Conservation (phyloP, 257 asterid species). For the Osmanthus fragrans region DNA sequence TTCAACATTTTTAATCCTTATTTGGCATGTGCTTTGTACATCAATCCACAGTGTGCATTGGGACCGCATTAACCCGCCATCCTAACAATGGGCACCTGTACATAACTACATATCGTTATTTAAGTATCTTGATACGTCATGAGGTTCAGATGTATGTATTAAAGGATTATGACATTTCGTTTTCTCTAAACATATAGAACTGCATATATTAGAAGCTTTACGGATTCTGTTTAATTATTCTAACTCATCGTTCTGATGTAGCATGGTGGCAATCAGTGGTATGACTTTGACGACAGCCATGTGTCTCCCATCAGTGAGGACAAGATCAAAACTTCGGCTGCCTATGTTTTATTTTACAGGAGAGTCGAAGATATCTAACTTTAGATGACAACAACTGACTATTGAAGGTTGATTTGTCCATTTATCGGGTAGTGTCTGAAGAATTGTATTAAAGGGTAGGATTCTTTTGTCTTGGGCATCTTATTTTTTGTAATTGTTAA, state of each 20-base stretch:
- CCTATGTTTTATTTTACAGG: slow-evolving; percentile 84
- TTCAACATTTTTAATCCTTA: neutral
- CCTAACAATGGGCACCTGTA: neutral
- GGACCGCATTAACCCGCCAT: neutral
- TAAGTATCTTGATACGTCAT: neutral
- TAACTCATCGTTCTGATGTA: slow-evolving; percentile 35
- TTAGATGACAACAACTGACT: slow-evolving; percentile 35
- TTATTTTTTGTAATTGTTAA: slow-evolving; percentile 28
- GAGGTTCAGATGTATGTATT: neutral
- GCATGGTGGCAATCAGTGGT: slow-evolving; percentile 89
- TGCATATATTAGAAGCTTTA: neutral
- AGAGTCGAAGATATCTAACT: slow-evolving; percentile 60
- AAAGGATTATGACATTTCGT: neutral
- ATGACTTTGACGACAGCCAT: slow-evolving; percentile 81
- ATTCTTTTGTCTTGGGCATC: slow-evolving; percentile 49
- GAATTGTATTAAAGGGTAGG: slow-evolving; percentile 24
- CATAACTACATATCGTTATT: neutral
- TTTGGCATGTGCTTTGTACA: neutral
- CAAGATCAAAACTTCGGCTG: slow-evolving; percentile 89
- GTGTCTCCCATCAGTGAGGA: slow-evolving; percentile 70
- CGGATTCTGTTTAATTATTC: neutral
- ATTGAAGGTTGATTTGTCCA: slow-evolving; percentile 28
- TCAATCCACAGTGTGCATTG: neutral
- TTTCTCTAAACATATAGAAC: neutral
- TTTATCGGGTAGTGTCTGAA: slow-evolving; percentile 24